phyloP scores from a whole-genome alignment of 495 filamentous ascomycete species.

The Xylaria flabelliformis region DNA sequence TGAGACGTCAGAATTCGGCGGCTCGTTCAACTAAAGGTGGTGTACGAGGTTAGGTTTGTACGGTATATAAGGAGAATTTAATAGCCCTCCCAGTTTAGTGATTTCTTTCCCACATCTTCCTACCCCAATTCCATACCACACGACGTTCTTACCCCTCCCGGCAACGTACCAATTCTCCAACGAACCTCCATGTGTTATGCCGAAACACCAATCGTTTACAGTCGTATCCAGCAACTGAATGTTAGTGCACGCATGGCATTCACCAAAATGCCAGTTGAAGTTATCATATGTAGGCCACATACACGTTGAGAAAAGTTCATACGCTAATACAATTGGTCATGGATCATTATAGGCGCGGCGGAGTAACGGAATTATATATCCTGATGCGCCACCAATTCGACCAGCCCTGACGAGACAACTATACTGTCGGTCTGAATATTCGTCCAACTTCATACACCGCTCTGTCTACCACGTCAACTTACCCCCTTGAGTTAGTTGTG shows the following conservation, averaged over 20 bases:
- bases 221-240: constrained; percentile 1
- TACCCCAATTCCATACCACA: not conserved
- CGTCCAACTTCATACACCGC: not conserved
- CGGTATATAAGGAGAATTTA: not conserved
- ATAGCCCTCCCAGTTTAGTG: not conserved
- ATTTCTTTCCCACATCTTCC: not conserved
- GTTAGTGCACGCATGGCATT: not conserved
- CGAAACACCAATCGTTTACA: constrained; percentile 11
- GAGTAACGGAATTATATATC: not conserved
- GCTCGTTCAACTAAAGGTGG: not conserved
- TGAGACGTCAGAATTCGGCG: not conserved
- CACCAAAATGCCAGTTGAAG: not conserved
- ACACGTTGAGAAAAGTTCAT: not conserved
- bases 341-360: not conserved
- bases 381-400: not conserved
- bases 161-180: constrained; percentile 14
- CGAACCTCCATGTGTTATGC: constrained; percentile 1
- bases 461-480: not conserved
- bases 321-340: not conserved
- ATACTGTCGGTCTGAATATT: not conserved
- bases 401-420: not conserved
- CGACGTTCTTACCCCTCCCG: constrained; percentile 18
- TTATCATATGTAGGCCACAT: not conserved
- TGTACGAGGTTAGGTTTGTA: not conserved
- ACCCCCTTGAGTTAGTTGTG: not conserved